Conservation (phyloP, 768 basidiomycete genomes). For the Amanita thiersii region DNA sequence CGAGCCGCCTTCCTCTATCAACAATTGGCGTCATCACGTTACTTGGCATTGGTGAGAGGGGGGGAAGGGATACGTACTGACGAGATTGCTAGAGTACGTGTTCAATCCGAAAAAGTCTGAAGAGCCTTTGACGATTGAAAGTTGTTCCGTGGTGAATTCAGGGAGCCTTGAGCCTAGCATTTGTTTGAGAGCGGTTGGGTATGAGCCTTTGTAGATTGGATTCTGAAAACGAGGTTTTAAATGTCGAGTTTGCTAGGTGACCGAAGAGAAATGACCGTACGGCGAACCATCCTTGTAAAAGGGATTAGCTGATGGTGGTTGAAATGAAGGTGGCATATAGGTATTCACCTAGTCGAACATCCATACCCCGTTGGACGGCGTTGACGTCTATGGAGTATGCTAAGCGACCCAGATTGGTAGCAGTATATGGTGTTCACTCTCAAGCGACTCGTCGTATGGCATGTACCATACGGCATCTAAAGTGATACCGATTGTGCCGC, state of each 20-base stretch:
- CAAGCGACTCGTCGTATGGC: conserved; percentile 55
- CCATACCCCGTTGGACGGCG: conserved; percentile 58
- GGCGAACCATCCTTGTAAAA: conserved; percentile 35
- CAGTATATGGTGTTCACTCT: conserved; percentile 36
- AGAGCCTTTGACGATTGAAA: conserved; percentile 48
- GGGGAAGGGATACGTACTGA: no score
- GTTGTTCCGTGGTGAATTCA: conserved; percentile 44
- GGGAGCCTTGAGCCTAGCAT: conserved; percentile 47
- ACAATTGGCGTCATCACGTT: background rate
- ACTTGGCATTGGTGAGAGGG: background rate
- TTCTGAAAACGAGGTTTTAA: conserved; percentile 32
- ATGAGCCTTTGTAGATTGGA: conserved; percentile 64
- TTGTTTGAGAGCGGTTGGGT: conserved; percentile 43
- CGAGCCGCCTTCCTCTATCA: conserved; percentile 49
- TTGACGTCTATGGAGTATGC: background rate
- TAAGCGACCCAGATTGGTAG: conserved; percentile 14
- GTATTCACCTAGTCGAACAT: no score
- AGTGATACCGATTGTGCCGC: conserved; percentile 65
- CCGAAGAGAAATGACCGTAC: conserved; percentile 17
- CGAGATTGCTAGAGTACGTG: conserved; percentile 55
- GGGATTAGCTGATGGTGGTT: background rate
- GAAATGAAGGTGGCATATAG: background rate
- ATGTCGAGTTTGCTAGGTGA: conserved; percentile 4
- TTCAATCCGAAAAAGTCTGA: conserved; percentile 66
- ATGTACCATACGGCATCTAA: conserved; percentile 60